A percentile compares a stretch with the other conserved stretches of the same genome.
phyloP scores from a whole-genome alignment of 108 stramenopile species.

The Seminavis robusta region DNA sequence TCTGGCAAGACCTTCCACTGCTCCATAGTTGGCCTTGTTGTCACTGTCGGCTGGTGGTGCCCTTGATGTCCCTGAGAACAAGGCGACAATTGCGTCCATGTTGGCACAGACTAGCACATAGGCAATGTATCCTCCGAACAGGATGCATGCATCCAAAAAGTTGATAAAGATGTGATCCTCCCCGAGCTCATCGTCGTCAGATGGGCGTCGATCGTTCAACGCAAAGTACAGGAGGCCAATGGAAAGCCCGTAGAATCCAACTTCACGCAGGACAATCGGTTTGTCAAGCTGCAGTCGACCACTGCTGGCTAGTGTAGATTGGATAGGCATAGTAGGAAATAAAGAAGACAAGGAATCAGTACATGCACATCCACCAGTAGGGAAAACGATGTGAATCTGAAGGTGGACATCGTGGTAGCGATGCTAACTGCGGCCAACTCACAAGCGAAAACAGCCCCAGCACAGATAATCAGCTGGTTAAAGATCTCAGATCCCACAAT shows the following conservation, averaged over 20 bases:
- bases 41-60: neutral
- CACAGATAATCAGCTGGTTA: slow-evolving; percentile 85
- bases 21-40: neutral
- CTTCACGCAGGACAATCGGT: slow-evolving; percentile 61
- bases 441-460: slow-evolving; percentile 63
- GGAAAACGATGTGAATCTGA: neutral
- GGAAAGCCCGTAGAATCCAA: slow-evolving; percentile 62
- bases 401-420: too few species aligned
- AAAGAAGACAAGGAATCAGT: neutral
- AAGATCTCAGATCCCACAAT: slow-evolving; percentile 71
- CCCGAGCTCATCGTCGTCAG: slow-evolving; percentile 32
- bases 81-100: slow-evolving; percentile 37
- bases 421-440: too few species aligned
- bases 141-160: slow-evolving; percentile 48
- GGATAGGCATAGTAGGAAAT: neutral
- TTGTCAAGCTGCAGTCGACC: slow-evolving; percentile 50
- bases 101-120: slow-evolving; percentile 72
- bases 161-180: slow-evolving; percentile 54
- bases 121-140: slow-evolving; percentile 62
- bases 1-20: neutral
- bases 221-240: slow-evolving; percentile 54
- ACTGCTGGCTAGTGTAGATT: slow-evolving; percentile 22
- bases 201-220: slow-evolving; percentile 33
- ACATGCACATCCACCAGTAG: neutral
- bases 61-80: slow-evolving; percentile 5